A percentile compares a stretch with the other conserved stretches of the same genome.
Conservation (phyloP, 2,329 filamentous ascomycete species). For the Talaromyces marneffei region DNA sequence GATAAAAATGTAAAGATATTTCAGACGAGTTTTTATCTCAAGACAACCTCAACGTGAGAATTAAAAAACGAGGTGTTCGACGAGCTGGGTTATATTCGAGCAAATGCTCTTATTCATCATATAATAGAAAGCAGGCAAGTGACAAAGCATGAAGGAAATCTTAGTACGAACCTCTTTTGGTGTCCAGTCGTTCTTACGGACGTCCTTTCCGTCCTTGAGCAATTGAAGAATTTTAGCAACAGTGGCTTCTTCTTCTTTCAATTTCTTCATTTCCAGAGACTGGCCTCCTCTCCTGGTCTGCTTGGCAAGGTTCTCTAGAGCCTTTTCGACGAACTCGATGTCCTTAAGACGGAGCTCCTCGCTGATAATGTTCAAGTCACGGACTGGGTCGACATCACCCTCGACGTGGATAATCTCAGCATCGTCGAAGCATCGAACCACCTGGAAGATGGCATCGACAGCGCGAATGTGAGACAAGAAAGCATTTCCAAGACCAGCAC, state of each 20-base stretch:
- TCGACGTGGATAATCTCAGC: constrained; percentile 99
- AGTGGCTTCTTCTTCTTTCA: constrained; percentile 87
- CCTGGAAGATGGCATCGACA: constrained; percentile 96
- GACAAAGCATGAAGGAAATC: constrained; percentile 19
- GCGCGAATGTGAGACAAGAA: constrained; percentile 99
- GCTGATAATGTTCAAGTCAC: constrained; percentile 93
- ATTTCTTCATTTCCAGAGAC: constrained; percentile 94
- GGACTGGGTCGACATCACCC: constrained; percentile 91
- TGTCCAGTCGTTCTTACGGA: constrained; percentile 81
- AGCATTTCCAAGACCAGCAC: constrained; percentile 92
- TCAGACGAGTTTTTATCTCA: constrained; percentile 84
- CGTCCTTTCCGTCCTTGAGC: constrained; percentile 84
- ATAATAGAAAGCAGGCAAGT: constrained; percentile 41
- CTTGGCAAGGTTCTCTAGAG: constrained; percentile 84
- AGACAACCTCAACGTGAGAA: constrained; percentile 66
- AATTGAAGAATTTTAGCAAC: constrained; percentile 83
- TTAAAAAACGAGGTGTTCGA: constrained; percentile 75
- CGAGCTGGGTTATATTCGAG: constrained; percentile 99
- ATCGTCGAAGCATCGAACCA: constrained; percentile 95
- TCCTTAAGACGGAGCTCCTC: constrained; percentile 97
- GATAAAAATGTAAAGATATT: constrained; percentile 10
- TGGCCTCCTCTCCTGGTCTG: constrained; percentile 92
- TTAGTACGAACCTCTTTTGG: constrained; percentile 76
- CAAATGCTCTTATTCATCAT: constrained; percentile 99
- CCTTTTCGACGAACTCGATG: constrained; percentile 97